phyloP scores from a whole-genome alignment of 1,284 basidiomycete species.

The Irpex sp. region DNA sequence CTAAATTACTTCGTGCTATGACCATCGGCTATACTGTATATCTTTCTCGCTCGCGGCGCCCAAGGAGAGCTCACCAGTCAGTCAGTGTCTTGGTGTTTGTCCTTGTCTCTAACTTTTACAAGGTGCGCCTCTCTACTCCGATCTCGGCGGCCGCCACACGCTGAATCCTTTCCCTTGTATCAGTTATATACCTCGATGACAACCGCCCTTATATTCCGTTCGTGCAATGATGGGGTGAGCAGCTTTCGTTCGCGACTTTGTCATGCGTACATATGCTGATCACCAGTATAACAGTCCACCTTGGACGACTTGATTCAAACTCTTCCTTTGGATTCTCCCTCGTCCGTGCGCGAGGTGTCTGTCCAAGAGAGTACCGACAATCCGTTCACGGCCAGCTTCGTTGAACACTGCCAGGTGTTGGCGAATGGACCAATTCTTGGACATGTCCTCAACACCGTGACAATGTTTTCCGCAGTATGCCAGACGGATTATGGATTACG shows the following conservation, averaged over 20 bases:
- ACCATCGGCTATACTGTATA: background rate
- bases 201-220: background rate
- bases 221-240: background rate
- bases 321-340: background rate
- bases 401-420: background rate
- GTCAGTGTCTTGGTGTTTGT: background rate
- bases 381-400: background rate
- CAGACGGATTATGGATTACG: slow-evolving; percentile 1
- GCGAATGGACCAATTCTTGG: background rate
- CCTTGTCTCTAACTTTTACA: background rate
- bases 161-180: background rate
- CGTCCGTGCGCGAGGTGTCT: background rate
- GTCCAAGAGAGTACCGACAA: background rate
- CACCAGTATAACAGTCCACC: background rate
- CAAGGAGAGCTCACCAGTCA: background rate
- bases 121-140: background rate
- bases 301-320: background rate
- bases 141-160: background rate
- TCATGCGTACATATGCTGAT: background rate
- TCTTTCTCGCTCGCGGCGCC: background rate
- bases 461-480: background rate
- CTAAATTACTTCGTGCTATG: background rate
- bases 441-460: background rate
- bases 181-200: background rate
- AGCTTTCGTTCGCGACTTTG: background rate